Evolutionary conservation across 768 basidiomycete species (phyloP).

Genomic region (Butyriboletus loyo): DNA sequence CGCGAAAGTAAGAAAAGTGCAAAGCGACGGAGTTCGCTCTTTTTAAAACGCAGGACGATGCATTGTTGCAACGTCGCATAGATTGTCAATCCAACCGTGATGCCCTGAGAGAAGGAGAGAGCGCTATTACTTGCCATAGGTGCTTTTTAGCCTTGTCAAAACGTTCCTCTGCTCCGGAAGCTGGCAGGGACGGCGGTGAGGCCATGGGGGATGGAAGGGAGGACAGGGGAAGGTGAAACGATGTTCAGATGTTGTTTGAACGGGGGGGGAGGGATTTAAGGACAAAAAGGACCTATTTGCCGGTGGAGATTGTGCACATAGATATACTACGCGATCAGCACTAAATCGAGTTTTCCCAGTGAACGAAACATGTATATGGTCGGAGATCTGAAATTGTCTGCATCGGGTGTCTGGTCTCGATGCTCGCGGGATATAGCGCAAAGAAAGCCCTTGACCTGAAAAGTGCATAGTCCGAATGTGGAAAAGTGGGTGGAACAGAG

Average conservation of each 20-base stretch:
- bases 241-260: conserved; percentile 23
- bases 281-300: conserved; percentile 23
- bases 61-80: conserved; percentile 11
- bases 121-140: conserved; percentile 29
- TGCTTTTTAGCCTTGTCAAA: conserved; percentile 37
- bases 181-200: conserved; percentile 19
- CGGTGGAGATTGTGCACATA: conserved; percentile 39
- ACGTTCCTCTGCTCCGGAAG: conserved; percentile 27
- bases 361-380: conserved; percentile 35
- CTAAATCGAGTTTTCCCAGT: conserved; percentile 37
- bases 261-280: conserved; percentile 30
- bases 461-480: conserved; percentile 30
- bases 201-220: conserved; percentile 20
- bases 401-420: conserved; percentile 36
- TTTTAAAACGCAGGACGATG: conserved; percentile 10
- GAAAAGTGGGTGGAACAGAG: conserved; percentile 31
- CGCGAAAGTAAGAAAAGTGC: conserved; percentile 18
- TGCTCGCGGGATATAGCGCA: conserved; percentile 36
- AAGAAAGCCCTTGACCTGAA: conserved; percentile 35
- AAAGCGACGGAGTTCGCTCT: conserved; percentile 14
- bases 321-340: conserved; percentile 40
- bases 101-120: conserved; percentile 1
- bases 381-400: conserved; percentile 36
- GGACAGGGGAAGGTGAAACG: conserved; percentile 25
- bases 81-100: conserved; percentile 4